Base-by-base conservation (phyloP, 2,329 filamentous ascomycete species). In the Apiospora arundinis region DNA sequence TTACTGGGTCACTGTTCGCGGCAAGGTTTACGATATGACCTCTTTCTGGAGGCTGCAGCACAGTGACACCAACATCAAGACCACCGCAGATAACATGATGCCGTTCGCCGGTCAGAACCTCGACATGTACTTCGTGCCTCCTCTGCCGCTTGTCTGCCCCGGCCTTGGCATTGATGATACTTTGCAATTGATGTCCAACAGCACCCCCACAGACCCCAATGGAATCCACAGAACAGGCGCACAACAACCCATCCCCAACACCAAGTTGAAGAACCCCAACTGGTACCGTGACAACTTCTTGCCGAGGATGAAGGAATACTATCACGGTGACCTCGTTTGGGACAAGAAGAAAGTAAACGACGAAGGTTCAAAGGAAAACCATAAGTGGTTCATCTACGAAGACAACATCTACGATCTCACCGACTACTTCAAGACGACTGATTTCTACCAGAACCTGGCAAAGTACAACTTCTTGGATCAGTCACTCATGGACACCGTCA, bases 21-120 rank as follows among this genome's bases (percentile, higher is more conserved):
- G 96, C 73, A 90, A 91, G 56, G 95, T 98, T 44, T 99, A 98
- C 82, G 96, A 99, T 77, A 90, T 99, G 63, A 90, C 91, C 69
- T 93, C 95, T 71, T 99, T 97, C 81, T 98, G 92, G 90, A 93
- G 89, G 78, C 83, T 89, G 28, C 90, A 97, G 71, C 96, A 99
- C 84, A 95, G 94, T 79, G 94, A 97, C 78, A 91, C 83, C 12
- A 82, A 81, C 67, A 90, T 89, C 69, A 85, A 91, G 71, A 92
- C 91, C 0, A 88, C 86, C 0, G 85, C 83, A 4, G 84, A 87
- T 1, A 82, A 85, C 70, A 98, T 99, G 96, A 78, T 90, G 74
- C 90, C 90, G 1, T 91, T 97, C 74, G 93, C 90, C 49, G 96
- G 96, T 44, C 78, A 90, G 75, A 91, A 95, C 76, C 84, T 99